Percentiles rank a stretch among this genome's conserved stretches.
phyloP scores from a whole-genome alignment of 345 rosid genomes.

The Toxicodendron radicans region DNA sequence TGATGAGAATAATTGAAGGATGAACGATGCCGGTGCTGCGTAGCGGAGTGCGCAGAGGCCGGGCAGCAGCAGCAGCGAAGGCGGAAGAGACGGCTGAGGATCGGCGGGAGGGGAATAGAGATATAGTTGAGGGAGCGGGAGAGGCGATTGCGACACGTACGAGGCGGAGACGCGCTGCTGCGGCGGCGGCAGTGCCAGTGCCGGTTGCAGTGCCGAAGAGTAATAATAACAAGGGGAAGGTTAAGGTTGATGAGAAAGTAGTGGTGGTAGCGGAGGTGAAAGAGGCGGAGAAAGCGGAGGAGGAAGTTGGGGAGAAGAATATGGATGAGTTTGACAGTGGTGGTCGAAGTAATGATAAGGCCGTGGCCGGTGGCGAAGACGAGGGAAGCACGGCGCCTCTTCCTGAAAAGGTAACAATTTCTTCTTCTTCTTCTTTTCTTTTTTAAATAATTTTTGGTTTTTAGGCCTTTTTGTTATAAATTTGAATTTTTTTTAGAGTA shows the following conservation, averaged over 20 bases:
- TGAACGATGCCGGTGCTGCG: constrained; percentile 79
- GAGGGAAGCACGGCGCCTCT: constrained; percentile 53
- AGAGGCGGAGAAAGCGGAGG: constrained; percentile 23
- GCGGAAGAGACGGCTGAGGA: constrained; percentile 6
- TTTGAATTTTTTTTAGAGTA: background rate
- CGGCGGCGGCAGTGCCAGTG: constrained; percentile 31
- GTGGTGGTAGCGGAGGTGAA: constrained; percentile 27
- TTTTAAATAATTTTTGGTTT: background rate
- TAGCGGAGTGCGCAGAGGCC: constrained; percentile 63
- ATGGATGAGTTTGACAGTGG: constrained; percentile 45
- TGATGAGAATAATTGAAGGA: constrained; percentile 36
- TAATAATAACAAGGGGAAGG: constrained; percentile 13
- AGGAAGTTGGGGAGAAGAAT: constrained; percentile 45
- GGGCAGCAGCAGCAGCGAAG: constrained; percentile 31
- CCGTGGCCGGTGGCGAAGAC: constrained; percentile 49
- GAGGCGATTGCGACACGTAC: constrained; percentile 64
- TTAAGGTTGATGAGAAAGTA: constrained; percentile 29
- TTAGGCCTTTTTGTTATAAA: constrained; percentile 7
- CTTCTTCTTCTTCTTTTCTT: background rate
- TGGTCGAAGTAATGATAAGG: constrained; percentile 42
- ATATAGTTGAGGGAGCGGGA: constrained; percentile 38
- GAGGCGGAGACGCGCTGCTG: constrained; percentile 52
- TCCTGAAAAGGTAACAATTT: constrained; percentile 50
- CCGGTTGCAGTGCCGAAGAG: constrained; percentile 7
- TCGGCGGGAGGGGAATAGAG: constrained; percentile 26